These are phyloP conservation scores for Fabrea salina DNA, from an alignment of 169 alveolate genomes.

Conservation along the genomic window DNA sequence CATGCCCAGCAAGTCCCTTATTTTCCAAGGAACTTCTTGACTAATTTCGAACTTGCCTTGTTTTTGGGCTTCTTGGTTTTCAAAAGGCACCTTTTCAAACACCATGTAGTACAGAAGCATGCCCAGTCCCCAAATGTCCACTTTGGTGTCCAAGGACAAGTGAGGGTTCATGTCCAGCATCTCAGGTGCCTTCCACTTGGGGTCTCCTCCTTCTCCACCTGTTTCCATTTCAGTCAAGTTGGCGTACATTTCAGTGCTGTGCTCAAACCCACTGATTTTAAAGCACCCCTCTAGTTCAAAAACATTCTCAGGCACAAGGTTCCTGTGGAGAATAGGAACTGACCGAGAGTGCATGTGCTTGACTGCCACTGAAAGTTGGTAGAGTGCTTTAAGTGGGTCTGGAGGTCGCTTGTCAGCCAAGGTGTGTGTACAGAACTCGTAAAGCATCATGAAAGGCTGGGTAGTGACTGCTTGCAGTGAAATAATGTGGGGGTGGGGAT, in stretches of 20 bases:
- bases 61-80: neutral
- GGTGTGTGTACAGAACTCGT: neutral
- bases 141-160: neutral
- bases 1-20: neutral
- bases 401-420: neutral
- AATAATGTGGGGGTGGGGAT: conserved; percentile 17
- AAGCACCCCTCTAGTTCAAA: neutral
- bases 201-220: no score
- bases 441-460: no score
- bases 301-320: neutral
- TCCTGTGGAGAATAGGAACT: neutral
- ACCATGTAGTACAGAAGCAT: neutral
- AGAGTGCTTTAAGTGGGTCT: neutral
- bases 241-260: neutral
- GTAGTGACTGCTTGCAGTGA: no score
- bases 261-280: neutral
- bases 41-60: neutral
- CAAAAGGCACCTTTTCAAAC: neutral
- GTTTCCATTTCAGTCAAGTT: no score
- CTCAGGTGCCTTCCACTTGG: conserved; percentile 30
- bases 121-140: conserved; percentile 17
- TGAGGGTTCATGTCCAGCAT: neutral
- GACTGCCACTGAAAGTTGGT: neutral
- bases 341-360: neutral
- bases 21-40: neutral